Base-by-base conservation (phyloP, 768 basidiomycete genomes). In the Cyclocybe aegerita region DNA sequence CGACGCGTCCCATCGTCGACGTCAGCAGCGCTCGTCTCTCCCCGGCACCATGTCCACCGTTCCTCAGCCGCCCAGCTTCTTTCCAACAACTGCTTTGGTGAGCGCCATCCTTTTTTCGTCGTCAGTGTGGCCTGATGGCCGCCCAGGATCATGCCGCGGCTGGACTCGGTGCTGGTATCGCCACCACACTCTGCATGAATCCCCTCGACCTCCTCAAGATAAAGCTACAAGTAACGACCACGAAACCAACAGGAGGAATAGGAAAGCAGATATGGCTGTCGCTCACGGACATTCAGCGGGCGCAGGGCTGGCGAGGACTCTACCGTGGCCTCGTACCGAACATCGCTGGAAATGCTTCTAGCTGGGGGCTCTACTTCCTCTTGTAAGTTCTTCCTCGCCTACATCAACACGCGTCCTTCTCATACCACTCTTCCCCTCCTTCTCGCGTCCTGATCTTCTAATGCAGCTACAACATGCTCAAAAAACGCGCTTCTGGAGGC, bases 301-400 rank as follows among this genome's bases (percentile, higher is more conserved):
- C 76, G 34, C 81, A 90, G 50, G 96, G 97, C 4, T 88, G 84
- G 82, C 77, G 69, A 53, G 96, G 95, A 0, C 72, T 98, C 43
- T 98, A 98, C 66, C 80, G 96, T 47, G 97, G 97, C 11, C 74
- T 98, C 31, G 80, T 83, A 0, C 83, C 94, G 2, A 99, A 98
- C 67, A 79, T 98, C 52, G 90, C 91, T 0, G 97, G 96, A 9
- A 98, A 98, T 57, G 93, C 95, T 14, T 85, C 88, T 7, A 95
- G 93, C 60, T 99, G 97, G 97, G 97, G 97, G 0, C 70, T 98
- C 17, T 99, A 99, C 70, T 99, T 99, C 71, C 80, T 96, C 55
- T 96, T 97, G 97, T 98, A 65, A 70, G 93, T 80, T 1, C 54
- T 44, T 37, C 30, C 23, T 23, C 23, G 2, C 23, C 23, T 23